phyloP scores from a whole-genome alignment of 78 protist genomes.

The Dictyostelium purpureum region DNA sequence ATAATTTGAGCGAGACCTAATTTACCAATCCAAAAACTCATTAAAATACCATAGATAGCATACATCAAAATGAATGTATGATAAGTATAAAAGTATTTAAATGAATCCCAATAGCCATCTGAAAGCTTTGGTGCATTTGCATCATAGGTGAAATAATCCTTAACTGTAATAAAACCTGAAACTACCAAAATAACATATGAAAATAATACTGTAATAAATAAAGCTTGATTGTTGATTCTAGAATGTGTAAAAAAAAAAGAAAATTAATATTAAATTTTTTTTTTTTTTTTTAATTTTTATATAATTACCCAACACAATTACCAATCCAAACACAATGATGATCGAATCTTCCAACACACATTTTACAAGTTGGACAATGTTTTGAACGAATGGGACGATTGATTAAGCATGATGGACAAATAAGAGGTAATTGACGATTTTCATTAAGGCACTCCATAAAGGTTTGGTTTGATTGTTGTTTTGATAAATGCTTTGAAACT shows the following conservation, averaged over 20 bases:
- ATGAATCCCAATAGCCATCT: background rate
- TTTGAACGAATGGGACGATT: constrained; percentile 81
- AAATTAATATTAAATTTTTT: too few relatives aligned
- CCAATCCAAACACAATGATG: constrained; percentile 88
- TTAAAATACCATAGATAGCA: constrained; percentile 24
- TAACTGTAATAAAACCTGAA: constrained; percentile 6
- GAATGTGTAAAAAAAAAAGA: background rate
- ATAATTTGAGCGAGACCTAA: constrained; percentile 28
- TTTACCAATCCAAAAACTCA: constrained; percentile 45
- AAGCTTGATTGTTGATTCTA: constrained; percentile 15
- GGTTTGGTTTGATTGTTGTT: background rate
- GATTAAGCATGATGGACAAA: constrained; percentile 56
- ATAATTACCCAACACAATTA: constrained; percentile 86
- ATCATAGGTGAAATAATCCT: background rate
- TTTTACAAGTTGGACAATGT: constrained; percentile 79
- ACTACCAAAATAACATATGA: background rate
- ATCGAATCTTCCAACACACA: constrained; percentile 78
- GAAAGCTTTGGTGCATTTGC: background rate
- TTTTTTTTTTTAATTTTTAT: constrained; percentile 8
- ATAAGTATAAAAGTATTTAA: background rate
- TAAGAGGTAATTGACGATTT: constrained; percentile 7
- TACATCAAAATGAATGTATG: constrained; percentile 9
- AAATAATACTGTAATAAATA: constrained; percentile 17
- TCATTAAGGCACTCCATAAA: background rate
- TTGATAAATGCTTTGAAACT: background rate